A percentile compares a stretch with the other conserved stretches of the same genome.
Conservation (phyloP, 805 yeast genomes). For the Wickerhamomyces alni region DNA sequence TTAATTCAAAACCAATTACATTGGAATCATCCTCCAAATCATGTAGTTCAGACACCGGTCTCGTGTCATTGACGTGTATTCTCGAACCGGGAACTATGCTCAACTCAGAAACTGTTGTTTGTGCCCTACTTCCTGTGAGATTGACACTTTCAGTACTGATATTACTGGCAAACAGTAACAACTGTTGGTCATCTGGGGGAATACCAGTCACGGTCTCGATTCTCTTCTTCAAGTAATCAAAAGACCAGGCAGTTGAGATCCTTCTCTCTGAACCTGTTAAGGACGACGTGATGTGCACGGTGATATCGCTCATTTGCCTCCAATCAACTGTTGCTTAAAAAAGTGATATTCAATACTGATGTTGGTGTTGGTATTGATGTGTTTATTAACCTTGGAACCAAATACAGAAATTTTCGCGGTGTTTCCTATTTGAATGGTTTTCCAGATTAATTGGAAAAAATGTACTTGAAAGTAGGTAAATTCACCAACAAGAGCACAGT, state of each 20-base stretch:
- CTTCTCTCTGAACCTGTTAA: conserved; percentile 67
- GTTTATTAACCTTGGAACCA: too few species aligned
- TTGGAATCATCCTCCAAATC: conserved; percentile 30
- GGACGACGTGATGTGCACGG: conserved; percentile 54
- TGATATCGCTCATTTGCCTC: conserved; percentile 39
- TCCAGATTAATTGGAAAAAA: too few species aligned
- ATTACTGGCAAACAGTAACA: conserved; percentile 38
- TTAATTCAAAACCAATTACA: conserved; percentile 38
- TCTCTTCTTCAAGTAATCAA: conserved; percentile 44
- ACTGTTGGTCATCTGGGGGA: conserved; percentile 47
- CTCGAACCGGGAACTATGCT: conserved; percentile 36
- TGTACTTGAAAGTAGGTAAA: too few species aligned
- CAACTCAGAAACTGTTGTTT: conserved; percentile 5
- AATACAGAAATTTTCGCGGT: too few species aligned
- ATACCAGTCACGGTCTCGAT: conserved; percentile 74
- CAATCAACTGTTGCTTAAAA: too few species aligned
- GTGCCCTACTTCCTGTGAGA: conserved; percentile 15
- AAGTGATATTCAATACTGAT: too few species aligned
- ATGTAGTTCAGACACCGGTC: conserved; percentile 45
- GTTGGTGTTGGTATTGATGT: too few species aligned
- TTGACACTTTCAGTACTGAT: conserved; percentile 23
- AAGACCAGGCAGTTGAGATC: conserved; percentile 55
- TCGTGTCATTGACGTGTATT: conserved; percentile 52
- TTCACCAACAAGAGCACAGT: too few species aligned
- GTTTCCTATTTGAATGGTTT: too few species aligned